Base-by-base conservation (phyloP, 495 filamentous ascomycete species). In the Talaromyces nanjingensis region DNA sequence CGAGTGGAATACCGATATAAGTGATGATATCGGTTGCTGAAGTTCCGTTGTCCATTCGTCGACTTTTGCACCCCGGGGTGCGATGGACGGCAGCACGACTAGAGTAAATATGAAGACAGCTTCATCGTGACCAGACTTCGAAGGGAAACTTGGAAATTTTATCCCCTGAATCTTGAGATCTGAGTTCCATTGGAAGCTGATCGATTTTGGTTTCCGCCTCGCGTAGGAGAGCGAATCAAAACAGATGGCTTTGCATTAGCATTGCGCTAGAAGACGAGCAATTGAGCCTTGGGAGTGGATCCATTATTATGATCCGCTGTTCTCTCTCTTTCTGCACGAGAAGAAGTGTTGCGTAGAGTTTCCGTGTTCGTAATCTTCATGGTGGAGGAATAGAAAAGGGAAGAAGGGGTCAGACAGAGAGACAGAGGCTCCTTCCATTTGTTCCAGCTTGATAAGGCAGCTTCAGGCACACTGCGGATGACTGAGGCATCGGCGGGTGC, bases 1-100 rank as follows among this genome's bases (percentile, higher is more conserved):
- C 86, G 42, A 89, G 76, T 18, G 86, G 86, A 2, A 89, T 77
- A 62, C 86, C 85, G 66, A 87, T 83, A 69, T 83, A 81, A 57
- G 78, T 81, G 59, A 81, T 81, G 6, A 81, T 72, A 62, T 82
- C 75, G 8, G 74, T 58, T 53, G 70, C 69, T 29, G 65, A 69
- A n/a, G 65, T 59, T 63, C 60, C 60, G 45, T 54, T 62, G 29
- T 52, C 47, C 60, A 62, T 62, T 55, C 20, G 22, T 55, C 20
- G 52, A 29, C 11, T 29, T 29, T 29, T 29, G 18, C 52, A 29
- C 52, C 5, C 29, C n/a, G 16, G 42, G 45, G 45, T 37, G 56
- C 29, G 6, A 59, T 22, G 14, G 18, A 49, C 45, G n/a, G n/a
- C 45, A 20, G 45, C 45, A 5, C 18, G 45, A 49, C 45, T 49